Evolutionary conservation across 129 eudicot species (phyloP).

Genomic region (Deinandra increscens): DNA sequence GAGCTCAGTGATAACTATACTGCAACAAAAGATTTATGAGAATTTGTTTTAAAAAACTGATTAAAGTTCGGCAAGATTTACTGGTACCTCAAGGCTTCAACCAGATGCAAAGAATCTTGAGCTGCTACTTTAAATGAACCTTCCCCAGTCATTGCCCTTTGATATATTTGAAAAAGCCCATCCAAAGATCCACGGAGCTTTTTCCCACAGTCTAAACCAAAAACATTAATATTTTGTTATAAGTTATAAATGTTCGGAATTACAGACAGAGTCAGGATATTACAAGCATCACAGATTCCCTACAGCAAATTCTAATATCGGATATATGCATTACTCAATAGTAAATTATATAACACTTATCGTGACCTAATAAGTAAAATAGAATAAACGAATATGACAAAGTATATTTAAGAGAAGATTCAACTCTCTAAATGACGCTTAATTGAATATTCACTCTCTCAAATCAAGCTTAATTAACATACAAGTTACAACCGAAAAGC

Average conservation of each 20-base stretch:
- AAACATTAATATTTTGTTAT: not conserved
- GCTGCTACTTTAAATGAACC: constrained; percentile 86
- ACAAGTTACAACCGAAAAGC: not conserved
- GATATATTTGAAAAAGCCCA: constrained; percentile 91
- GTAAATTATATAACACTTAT: not conserved
- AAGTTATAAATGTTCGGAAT: no score
- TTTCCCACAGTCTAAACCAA: constrained; percentile 70
- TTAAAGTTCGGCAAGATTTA: constrained; percentile 10
- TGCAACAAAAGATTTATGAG: constrained; percentile 42
- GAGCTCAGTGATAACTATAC: constrained; percentile 96
- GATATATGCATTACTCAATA: not conserved
- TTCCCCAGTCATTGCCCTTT: constrained; percentile 78
- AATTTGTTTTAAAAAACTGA: not conserved
- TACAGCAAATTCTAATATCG: not conserved
- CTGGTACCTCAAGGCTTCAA: constrained; percentile 89
- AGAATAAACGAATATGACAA: not conserved
- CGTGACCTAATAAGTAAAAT: not conserved
- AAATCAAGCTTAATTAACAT: not conserved
- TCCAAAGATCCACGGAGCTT: constrained; percentile 87
- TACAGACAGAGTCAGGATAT: not conserved
- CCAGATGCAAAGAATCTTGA: constrained; percentile 91
- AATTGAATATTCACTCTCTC: not conserved
- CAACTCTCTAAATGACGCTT: not conserved
- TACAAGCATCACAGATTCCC: not conserved
- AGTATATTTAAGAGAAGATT: not conserved